A percentile compares a stretch with the other conserved stretches of the same genome.
Evolutionary conservation across 139 green algal genomes (phyloP).

Genomic region (Volvox africanus): DNA sequence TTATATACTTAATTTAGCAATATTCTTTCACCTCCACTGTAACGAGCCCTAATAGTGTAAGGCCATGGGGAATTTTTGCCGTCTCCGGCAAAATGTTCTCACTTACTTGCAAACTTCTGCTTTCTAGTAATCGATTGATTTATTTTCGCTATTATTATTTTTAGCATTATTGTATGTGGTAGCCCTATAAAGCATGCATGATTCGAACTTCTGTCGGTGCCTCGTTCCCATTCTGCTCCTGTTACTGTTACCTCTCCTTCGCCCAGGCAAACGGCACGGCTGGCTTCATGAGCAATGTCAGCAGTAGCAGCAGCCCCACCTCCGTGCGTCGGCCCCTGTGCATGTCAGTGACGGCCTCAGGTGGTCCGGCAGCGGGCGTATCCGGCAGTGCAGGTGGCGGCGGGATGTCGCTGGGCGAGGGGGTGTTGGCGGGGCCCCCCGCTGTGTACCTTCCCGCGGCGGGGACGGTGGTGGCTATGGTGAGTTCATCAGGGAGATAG

Average conservation of each 20-base stretch:
- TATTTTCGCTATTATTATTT: too few relatives aligned
- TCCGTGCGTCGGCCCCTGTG: constrained; percentile 16
- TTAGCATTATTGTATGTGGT: too few relatives aligned
- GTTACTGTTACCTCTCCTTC: not conserved
- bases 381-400: constrained; percentile 28
- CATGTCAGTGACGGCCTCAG: not conserved
- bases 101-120: too few relatives aligned
- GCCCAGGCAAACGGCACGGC: constrained; percentile 1
- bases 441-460: constrained; percentile 32
- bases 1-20: too few relatives aligned
- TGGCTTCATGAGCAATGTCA: not conserved
- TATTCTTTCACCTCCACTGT: too few relatives aligned
- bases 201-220: too few relatives aligned
- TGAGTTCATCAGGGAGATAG: not conserved
- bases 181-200: too few relatives aligned
- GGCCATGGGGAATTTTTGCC: too few relatives aligned
- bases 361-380: not conserved
- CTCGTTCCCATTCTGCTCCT: not conserved
- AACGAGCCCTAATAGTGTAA: too few relatives aligned
- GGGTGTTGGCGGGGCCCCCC: constrained; percentile 14
- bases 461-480: not conserved
- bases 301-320: not conserved
- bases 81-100: too few relatives aligned
- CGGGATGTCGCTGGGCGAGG: constrained; percentile 22
- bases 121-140: too few relatives aligned